These are phyloP conservation scores for Pleurostoma richardsiae DNA, from an alignment of 2,329 filamentous ascomycete genomes.

Conservation along the genomic window DNA sequence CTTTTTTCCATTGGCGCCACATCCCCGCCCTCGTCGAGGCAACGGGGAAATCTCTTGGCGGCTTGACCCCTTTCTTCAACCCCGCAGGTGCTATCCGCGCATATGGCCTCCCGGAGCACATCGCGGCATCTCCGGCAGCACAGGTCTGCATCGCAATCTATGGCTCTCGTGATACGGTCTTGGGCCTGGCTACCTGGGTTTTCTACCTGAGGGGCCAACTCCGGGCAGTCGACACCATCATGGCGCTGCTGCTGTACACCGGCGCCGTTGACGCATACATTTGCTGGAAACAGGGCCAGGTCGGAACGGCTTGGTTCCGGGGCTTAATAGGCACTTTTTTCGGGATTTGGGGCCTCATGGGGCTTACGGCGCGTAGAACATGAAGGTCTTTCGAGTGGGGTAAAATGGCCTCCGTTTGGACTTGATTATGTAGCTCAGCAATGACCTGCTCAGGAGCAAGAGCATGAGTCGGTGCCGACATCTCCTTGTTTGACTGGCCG, in stretches of 20 bases:
- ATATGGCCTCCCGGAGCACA: slow-evolving; percentile 23
- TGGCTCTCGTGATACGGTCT: slow-evolving; percentile 12
- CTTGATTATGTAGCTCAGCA: slow-evolving; percentile 43
- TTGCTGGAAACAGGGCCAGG: slow-evolving; percentile 13
- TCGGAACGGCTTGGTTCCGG: too few relatives aligned
- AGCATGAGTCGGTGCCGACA: slow-evolving; percentile 50
- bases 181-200: slow-evolving; percentile 14
- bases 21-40: too few relatives aligned
- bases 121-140: slow-evolving; percentile 21
- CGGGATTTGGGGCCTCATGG: too few relatives aligned
- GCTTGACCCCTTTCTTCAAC: slow-evolving; percentile 24
- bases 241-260: slow-evolving; percentile 11
- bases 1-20: too few relatives aligned
- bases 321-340: too few relatives aligned
- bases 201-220: slow-evolving; percentile 15
- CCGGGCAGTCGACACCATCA: slow-evolving; percentile 13
- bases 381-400: too few relatives aligned
- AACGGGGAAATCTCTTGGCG: slow-evolving; percentile 9
- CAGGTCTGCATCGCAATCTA: slow-evolving; percentile 21
- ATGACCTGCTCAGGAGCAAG: slow-evolving; percentile 40
- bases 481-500: slow-evolving; percentile 17
- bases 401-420: too few relatives aligned
- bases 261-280: slow-evolving; percentile 15
- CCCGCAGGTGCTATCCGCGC: slow-evolving; percentile 22
- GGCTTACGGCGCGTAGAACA: too few relatives aligned